Conservation (phyloP, 176 grass and related monocot species). For the Bonia amplexicaulis region DNA sequence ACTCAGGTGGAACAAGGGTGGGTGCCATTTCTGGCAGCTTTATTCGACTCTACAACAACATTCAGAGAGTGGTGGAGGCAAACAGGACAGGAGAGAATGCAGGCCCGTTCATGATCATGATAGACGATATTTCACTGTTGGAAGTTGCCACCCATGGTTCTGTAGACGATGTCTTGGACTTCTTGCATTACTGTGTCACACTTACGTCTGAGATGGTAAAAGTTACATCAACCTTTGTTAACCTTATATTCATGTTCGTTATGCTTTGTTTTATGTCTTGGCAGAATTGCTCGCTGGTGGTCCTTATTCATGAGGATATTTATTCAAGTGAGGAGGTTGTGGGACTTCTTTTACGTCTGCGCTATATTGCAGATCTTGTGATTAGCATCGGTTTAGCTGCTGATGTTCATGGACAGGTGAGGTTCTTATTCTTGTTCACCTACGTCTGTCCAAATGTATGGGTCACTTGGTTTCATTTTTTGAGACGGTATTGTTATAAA, state of each 20-base stretch:
- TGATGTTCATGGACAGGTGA: conserved; percentile 95
- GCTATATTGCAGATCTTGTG: conserved; percentile 59
- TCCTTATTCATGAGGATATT: conserved; percentile 83
- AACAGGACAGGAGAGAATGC: conserved; percentile 27
- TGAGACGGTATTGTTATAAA: background rate
- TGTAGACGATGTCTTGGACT: conserved; percentile 57
- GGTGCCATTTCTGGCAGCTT: conserved; percentile 40
- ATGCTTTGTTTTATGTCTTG: conserved; percentile 11
- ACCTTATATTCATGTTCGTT: background rate
- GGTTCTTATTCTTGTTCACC: background rate
- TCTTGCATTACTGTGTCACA: conserved; percentile 62
- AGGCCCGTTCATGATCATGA: conserved; percentile 44
- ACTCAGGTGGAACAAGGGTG: conserved; percentile 44
- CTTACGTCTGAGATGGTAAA: conserved; percentile 76
- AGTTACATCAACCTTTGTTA: background rate
- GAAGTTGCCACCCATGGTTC: conserved; percentile 79
- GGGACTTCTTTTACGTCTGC: conserved; percentile 59
- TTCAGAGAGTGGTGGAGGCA: conserved; percentile 53
- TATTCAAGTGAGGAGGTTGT: conserved; percentile 58
- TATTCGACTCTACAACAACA: conserved; percentile 46
- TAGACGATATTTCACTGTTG: conserved; percentile 78
- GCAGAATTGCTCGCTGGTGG: conserved; percentile 68
- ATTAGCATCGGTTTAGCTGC: conserved; percentile 80
- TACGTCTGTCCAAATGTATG: conserved; percentile 1
- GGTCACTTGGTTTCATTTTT: conserved; percentile 18